Conservation (phyloP, 352 stramenopile species). For the Pythium insidiosum region DNA sequence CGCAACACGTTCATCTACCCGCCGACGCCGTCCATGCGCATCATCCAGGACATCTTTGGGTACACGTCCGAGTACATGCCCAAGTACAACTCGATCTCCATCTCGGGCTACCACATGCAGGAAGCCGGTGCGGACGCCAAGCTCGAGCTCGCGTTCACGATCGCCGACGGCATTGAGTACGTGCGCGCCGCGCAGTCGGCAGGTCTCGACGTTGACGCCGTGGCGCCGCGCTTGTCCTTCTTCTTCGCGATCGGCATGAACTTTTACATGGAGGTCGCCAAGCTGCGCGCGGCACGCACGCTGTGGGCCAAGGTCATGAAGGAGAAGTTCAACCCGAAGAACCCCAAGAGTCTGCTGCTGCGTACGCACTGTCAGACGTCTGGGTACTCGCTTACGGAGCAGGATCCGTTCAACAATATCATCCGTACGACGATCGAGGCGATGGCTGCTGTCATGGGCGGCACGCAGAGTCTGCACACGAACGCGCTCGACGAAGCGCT, state of each 20-base stretch:
- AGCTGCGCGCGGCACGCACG: slow-evolving; percentile 89
- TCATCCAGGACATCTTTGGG: slow-evolving; percentile 97
- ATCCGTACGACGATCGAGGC: slow-evolving; percentile 96
- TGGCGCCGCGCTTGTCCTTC: slow-evolving; percentile 93
- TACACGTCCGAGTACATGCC: slow-evolving; percentile 95
- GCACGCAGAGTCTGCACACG: slow-evolving; percentile 97
- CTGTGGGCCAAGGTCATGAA: slow-evolving; percentile 93
- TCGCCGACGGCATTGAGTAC: slow-evolving; percentile 97
- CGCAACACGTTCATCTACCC: slow-evolving; percentile 99
- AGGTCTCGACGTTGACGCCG: slow-evolving; percentile 91
- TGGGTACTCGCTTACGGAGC: slow-evolving; percentile 94
- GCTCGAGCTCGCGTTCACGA: slow-evolving; percentile 95
- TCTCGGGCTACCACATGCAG: slow-evolving; percentile 98
- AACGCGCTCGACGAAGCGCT: slow-evolving; percentile 97
- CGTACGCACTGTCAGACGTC: slow-evolving; percentile 97
- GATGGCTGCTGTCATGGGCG: slow-evolving; percentile 73
- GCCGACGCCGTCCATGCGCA: slow-evolving; percentile 89
- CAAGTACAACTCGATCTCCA: slow-evolving; percentile 97
- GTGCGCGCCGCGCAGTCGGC: slow-evolving; percentile 87
- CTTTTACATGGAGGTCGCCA: slow-evolving; percentile 98
- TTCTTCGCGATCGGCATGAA: slow-evolving; percentile 99
- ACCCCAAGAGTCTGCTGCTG: slow-evolving; percentile 90
- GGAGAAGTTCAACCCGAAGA: slow-evolving; percentile 93
- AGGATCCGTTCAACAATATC: slow-evolving; percentile 98
- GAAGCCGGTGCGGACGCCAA: slow-evolving; percentile 93